Evolutionary conservation across 2,329 filamentous ascomycete genomes (phyloP).

Genomic region (Diaporthe batatas): DNA sequence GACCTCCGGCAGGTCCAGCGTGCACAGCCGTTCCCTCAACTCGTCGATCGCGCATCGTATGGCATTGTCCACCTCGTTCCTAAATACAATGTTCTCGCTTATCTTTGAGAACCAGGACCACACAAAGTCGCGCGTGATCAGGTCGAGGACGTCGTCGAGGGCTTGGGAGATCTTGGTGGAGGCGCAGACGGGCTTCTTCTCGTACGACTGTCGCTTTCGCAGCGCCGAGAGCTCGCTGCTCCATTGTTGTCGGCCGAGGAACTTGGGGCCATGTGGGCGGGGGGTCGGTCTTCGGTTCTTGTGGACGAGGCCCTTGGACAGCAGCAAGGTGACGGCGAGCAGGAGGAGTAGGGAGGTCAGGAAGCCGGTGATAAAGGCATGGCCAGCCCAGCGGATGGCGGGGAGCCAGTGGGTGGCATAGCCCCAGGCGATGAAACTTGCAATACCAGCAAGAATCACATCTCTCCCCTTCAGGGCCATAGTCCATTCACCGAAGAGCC

Average conservation of each 20-base stretch:
- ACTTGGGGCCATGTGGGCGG: slow-evolving; percentile 64
- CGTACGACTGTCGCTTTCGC: slow-evolving; percentile 75
- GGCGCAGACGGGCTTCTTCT: slow-evolving; percentile 77
- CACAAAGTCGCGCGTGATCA: slow-evolving; percentile 87
- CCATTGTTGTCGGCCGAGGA: slow-evolving; percentile 77
- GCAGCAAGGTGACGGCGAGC: slow-evolving; percentile 71
- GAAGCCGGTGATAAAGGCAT: slow-evolving; percentile 83
- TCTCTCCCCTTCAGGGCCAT: slow-evolving; percentile 83
- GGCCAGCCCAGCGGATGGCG: slow-evolving; percentile 83
- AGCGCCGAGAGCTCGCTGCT: slow-evolving; percentile 76
- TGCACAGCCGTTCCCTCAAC: slow-evolving; percentile 78
- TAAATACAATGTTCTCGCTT: slow-evolving; percentile 82
- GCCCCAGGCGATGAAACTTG: slow-evolving; percentile 88
- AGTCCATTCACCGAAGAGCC: slow-evolving; percentile 48
- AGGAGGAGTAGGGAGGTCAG: slow-evolving; percentile 68
- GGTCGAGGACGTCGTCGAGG: slow-evolving; percentile 81
- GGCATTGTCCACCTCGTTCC: slow-evolving; percentile 86
- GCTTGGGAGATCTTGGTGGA: slow-evolving; percentile 82
- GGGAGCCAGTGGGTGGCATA: slow-evolving; percentile 87
- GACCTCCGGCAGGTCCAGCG: slow-evolving; percentile 86
- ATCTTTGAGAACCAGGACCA: slow-evolving; percentile 90
- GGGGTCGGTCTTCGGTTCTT: slow-evolving; percentile 55
- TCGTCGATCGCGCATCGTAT: slow-evolving; percentile 80
- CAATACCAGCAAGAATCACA: slow-evolving; percentile 76
- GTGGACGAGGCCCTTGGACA: slow-evolving; percentile 65